Evolutionary conservation across 768 basidiomycete species (phyloP), one percentile per base, ranked within the genome.

Genomic region (Lactifluus piperatus): DNA sequence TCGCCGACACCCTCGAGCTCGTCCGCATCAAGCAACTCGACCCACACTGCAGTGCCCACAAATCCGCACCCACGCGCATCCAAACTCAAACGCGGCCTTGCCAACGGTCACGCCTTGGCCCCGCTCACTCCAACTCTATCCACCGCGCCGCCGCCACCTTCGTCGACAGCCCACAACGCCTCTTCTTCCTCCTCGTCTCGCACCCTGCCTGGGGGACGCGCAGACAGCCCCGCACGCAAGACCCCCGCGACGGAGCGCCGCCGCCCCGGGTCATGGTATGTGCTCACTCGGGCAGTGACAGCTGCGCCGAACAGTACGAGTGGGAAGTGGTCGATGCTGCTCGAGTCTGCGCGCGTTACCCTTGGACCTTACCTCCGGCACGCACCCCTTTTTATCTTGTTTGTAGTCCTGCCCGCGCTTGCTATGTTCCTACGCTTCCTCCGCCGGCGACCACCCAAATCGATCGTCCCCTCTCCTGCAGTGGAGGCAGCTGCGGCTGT

Each of bases 21-120:
- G 4, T 62, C 61, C 18, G 37, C 53, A 39, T 65, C 64, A 30
- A 64, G 50, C 43, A 65, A 48, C 20, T 65, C 62, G 20, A 65
- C 64, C 2, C 62, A 62, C 30, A 65, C 64, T 34, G 62, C 58
- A 10, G 64, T 65, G 1, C 64, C 64, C 7, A 14, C 56, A 0
- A 65, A 63, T 6, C 57, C 63, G 10, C 62, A 50, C 13, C 55
- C 55, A 18, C 48, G 46, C 24, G 10, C 45, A 0, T 53, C 46
- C 18, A 44, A 18, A 34, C 13, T 8, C 29, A 46, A n/a, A 14
- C 37, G 22, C 10, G 26, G 18, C 13, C 34, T 5, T 22, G 14
- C 32, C 34, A 57, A 55, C 18, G 13, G 24, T 5, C 43, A 44
- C 16, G 34, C 54, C 7, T 18, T 57, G 4, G 14, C 34, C 24